Conservation (phyloP, 2,329 filamentous ascomycete species). For the Aureobasidium mangrovei region DNA sequence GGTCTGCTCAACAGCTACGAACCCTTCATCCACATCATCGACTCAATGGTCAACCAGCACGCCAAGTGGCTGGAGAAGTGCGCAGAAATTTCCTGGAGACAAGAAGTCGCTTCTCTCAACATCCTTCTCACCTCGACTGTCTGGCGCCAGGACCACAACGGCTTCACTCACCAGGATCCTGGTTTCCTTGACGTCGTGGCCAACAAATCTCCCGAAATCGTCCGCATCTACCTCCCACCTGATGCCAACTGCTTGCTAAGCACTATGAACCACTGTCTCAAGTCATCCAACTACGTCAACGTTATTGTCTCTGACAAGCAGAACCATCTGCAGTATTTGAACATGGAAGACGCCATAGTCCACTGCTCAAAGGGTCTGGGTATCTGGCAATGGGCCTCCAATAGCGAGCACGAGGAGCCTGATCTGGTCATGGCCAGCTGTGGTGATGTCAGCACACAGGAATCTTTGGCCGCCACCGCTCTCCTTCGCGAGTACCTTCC, state of each 20-base stretch:
- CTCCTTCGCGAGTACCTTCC: constrained; percentile 64
- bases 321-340: constrained; percentile 66
- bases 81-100: constrained; percentile 69
- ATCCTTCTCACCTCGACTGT: constrained; percentile 71
- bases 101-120: constrained; percentile 65
- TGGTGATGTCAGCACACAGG: constrained; percentile 65
- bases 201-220: constrained; percentile 72
- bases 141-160: constrained; percentile 77
- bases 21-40: constrained; percentile 74
- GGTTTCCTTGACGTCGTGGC: constrained; percentile 71
- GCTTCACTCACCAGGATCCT: constrained; percentile 73
- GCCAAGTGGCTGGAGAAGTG: constrained; percentile 82
- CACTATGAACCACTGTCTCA: constrained; percentile 67
- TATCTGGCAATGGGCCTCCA: constrained; percentile 70
- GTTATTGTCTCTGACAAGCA: constrained; percentile 75
- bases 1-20: constrained; percentile 75
- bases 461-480: constrained; percentile 65
- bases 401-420: constrained; percentile 58
- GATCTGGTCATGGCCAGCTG: constrained; percentile 70
- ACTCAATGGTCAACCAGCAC: constrained; percentile 80
- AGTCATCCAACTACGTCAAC: constrained; percentile 69
- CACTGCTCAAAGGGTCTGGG: constrained; percentile 73
- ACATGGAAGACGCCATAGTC: constrained; percentile 61
- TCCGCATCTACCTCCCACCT: constrained; percentile 71
- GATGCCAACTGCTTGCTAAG: constrained; percentile 72